These are phyloP conservation scores for Boechera stricta DNA, from an alignment of 345 rosid genomes.

Conservation along the genomic window DNA sequence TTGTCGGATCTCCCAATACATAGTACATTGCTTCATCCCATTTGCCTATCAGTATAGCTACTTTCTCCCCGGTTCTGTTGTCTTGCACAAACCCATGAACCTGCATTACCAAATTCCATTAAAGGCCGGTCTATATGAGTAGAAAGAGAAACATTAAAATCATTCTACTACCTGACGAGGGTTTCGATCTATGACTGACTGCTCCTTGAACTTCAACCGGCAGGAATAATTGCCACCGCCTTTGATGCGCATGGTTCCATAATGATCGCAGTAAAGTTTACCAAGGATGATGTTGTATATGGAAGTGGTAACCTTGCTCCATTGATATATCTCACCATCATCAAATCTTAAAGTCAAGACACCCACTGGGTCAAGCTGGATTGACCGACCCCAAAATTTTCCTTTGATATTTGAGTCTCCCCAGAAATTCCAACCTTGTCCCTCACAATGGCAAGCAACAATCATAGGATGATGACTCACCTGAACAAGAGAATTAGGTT, in stretches of 20 bases:
- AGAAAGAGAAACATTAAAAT: neutral
- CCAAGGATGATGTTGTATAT: conserved; percentile 97
- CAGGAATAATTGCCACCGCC: conserved; percentile 87
- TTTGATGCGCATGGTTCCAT: conserved; percentile 95
- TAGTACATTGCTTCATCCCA: conserved; percentile 99
- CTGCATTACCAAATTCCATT: conserved; percentile 45
- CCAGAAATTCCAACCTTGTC: conserved; percentile 99
- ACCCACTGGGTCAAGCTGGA: conserved; percentile 99
- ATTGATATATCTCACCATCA: conserved; percentile 86
- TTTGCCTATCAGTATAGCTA: conserved; percentile 92
- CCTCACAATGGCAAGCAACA: conserved; percentile 99
- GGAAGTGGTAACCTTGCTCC: conserved; percentile 99
- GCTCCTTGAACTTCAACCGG: conserved; percentile 98
- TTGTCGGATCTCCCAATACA: conserved; percentile 84
- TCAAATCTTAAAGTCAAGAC: conserved; percentile 83
- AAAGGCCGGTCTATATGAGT: neutral
- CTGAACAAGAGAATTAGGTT: conserved; percentile 54
- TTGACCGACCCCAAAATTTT: conserved; percentile 96
- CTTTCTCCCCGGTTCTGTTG: conserved; percentile 94
- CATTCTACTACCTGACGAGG: conserved; percentile 82
- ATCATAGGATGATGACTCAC: conserved; percentile 98
- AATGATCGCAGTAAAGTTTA: conserved; percentile 94
- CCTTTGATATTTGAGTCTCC: conserved; percentile 98
- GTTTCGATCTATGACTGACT: conserved; percentile 94
- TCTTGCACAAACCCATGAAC: conserved; percentile 99